phyloP scores from a whole-genome alignment of 1,284 basidiomycete species.

The Malassezia dermatis region DNA sequence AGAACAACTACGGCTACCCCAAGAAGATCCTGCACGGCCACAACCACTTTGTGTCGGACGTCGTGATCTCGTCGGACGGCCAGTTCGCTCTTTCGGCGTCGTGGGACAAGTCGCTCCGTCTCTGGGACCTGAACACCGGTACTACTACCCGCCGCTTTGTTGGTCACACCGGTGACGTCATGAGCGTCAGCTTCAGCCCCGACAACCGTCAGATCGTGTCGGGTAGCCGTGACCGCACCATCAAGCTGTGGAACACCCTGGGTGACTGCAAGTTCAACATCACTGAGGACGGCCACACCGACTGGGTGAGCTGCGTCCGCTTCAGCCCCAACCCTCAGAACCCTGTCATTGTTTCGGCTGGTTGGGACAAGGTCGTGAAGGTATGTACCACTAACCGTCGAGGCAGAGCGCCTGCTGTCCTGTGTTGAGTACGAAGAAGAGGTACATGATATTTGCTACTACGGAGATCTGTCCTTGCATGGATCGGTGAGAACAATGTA shows the following conservation, averaged over 20 bases:
- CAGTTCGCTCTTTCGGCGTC: constrained; percentile 98
- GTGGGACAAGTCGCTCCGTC: constrained; percentile 98
- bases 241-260: constrained; percentile 99
- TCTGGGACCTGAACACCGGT: constrained; percentile 61
- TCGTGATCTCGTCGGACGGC: constrained; percentile 78
- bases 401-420: constrained; percentile 13
- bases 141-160: constrained; percentile 63
- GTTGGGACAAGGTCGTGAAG: constrained; percentile 99
- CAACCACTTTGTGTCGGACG: constrained; percentile 99
- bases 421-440: constrained; percentile 46
- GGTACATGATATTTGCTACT: constrained; percentile 65
- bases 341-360: constrained; percentile 96
- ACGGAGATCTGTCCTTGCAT: constrained; percentile 54
- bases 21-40: constrained; percentile 97
- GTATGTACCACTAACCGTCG: constrained; percentile 54
- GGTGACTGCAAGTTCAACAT: constrained; percentile 99
- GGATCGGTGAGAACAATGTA: constrained; percentile 59
- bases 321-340: constrained; percentile 98
- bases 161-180: constrained; percentile 93
- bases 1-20: constrained; percentile 51
- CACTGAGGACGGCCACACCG: constrained; percentile 77
- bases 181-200: constrained; percentile 55
- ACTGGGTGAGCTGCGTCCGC: constrained; percentile 91
- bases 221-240: constrained; percentile 84
- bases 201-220: constrained; percentile 76